Evolutionary conservation across 2,329 filamentous ascomycete genomes (phyloP).

Genomic region (Rhynchosporium graminicola): DNA sequence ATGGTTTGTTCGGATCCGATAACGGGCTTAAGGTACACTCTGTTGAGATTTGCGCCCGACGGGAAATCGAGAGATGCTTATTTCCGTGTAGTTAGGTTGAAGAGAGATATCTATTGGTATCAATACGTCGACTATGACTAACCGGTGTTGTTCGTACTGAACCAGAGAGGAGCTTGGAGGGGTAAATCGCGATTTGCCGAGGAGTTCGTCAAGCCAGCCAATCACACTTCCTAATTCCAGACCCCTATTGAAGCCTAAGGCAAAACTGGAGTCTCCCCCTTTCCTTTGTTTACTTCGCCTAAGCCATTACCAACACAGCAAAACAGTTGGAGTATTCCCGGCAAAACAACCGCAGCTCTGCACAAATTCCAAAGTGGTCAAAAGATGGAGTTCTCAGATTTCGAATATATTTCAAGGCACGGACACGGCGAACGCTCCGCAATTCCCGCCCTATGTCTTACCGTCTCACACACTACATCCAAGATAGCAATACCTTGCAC

Average conservation of each 20-base stretch:
- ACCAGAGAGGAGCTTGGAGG: not conserved
- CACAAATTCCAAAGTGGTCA: slow-evolving; percentile 5
- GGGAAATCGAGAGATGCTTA: not conserved
- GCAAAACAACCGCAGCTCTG: not conserved
- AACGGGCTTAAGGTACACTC: not conserved
- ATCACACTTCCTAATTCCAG: not conserved
- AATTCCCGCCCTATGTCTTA: not conserved
- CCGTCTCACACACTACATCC: not conserved
- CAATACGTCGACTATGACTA: not conserved
- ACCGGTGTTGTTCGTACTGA: not conserved
- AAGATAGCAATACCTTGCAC: slow-evolving; percentile 17
- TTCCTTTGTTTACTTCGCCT: slow-evolving; percentile 7
- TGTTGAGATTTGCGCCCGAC: not conserved
- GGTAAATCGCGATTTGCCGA: not conserved
- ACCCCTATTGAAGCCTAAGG: slow-evolving; percentile 6
- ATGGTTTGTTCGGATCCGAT: slow-evolving; percentile 6
- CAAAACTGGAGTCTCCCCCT: not conserved
- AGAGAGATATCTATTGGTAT: not conserved
- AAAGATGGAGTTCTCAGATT: slow-evolving; percentile 2
- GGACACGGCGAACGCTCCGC: slow-evolving; percentile 10
- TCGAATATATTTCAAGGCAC: not conserved
- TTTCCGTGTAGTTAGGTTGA: not conserved
- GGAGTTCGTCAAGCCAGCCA: not conserved
- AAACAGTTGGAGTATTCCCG: not conserved
- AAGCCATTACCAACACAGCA: not conserved